phyloP scores from a whole-genome alignment of 176 grass and related monocot genomes.

The Triticum urartu region DNA sequence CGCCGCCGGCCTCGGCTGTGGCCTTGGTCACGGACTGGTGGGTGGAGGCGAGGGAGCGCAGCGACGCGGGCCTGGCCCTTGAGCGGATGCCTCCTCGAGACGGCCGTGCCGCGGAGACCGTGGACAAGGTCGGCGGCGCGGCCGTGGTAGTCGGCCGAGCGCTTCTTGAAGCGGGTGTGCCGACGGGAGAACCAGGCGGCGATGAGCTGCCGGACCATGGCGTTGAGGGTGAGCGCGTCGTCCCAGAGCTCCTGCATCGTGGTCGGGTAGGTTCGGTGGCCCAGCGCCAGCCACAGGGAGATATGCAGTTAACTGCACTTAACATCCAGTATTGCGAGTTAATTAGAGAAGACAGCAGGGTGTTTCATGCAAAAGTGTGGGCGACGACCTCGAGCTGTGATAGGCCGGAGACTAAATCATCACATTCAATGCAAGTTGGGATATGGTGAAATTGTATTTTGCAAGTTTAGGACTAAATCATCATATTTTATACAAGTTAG shows the following conservation, averaged over 20 bases:
- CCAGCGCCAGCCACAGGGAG: conserved; percentile 75
- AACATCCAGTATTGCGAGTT: too few species aligned
- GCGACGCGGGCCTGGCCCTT: conserved; percentile 83
- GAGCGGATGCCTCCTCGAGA: conserved; percentile 39
- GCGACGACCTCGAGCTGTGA: too few species aligned
- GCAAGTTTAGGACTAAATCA: too few species aligned
- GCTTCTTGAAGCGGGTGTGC: conserved; percentile 84
- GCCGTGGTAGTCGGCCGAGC: conserved; percentile 86
- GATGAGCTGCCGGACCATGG: conserved; percentile 84
- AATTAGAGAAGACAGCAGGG: too few species aligned
- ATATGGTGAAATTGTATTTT: too few species aligned
- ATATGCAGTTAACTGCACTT: conserved; percentile 10
- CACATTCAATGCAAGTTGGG: too few species aligned
- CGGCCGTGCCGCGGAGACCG: conserved; percentile 54
- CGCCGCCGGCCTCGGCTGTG: conserved; percentile 54
- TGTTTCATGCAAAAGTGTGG: too few species aligned
- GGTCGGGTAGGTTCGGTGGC: conserved; percentile 91
- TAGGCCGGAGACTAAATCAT: too few species aligned
- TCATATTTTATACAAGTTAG: too few species aligned
- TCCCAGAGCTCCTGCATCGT: conserved; percentile 99
- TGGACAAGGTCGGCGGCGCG: conserved; percentile 76
- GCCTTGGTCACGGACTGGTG: conserved; percentile 80
- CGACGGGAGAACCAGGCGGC: conserved; percentile 90
- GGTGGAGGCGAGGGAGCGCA: conserved; percentile 47
- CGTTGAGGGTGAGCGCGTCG: conserved; percentile 79